These are phyloP conservation scores for Jamesozyma gamospora DNA, from an alignment of 805 yeast species.

Conservation along the genomic window DNA sequence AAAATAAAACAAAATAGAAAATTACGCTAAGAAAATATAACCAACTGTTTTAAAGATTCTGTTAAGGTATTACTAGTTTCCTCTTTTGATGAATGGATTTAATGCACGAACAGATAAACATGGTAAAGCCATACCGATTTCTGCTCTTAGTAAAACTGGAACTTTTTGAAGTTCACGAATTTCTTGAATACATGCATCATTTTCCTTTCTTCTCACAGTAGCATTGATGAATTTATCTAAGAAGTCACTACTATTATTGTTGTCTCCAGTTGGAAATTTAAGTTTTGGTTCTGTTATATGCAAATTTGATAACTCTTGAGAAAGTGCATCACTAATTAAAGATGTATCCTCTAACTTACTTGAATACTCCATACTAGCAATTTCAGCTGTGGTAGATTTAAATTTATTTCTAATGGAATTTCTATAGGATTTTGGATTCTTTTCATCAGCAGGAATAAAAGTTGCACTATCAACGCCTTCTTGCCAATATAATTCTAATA, in stretches of 20 bases:
- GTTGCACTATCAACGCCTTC: constrained; percentile 87
- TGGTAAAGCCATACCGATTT: constrained; percentile 91
- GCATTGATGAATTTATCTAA: constrained; percentile 37
- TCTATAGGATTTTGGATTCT: constrained; percentile 64
- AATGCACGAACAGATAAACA: constrained; percentile 85
- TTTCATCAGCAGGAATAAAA: constrained; percentile 83
- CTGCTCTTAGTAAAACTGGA: constrained; percentile 82
- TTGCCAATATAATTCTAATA: constrained; percentile 85
- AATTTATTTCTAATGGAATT: constrained; percentile 69
- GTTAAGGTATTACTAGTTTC: constrained; percentile 1
- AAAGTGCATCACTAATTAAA: constrained; percentile 34
- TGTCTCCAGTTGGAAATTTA: constrained; percentile 21
- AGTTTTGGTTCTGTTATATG: constrained; percentile 41
- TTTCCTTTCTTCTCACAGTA: constrained; percentile 52
- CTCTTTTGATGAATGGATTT: constrained; percentile 58
- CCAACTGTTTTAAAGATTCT: neutral
- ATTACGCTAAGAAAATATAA: too few species aligned
- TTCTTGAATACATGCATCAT: constrained; percentile 63
- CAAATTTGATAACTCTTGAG: constrained; percentile 40
- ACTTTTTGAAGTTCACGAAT: constrained; percentile 66
- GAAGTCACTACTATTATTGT: constrained; percentile 29
- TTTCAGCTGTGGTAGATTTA: constrained; percentile 59
- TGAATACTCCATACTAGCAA: constrained; percentile 43
- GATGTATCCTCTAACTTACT: constrained; percentile 18
- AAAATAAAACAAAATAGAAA: too few species aligned